Base-by-base conservation (phyloP, 768 basidiomycete species). In the Nidularia pulvinata region DNA sequence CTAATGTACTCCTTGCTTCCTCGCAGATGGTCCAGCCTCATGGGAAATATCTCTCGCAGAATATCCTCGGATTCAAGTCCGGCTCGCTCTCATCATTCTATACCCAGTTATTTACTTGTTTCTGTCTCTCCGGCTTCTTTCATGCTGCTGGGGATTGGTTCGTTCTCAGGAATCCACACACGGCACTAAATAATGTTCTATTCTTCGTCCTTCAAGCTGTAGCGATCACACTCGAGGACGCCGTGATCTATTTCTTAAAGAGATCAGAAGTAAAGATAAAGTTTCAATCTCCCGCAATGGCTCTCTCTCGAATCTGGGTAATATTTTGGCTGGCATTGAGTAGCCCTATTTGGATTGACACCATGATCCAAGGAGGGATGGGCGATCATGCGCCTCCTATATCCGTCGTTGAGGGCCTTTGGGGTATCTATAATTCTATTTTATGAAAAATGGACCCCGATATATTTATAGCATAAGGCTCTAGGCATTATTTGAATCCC, bases 201-300 rank as follows among this genome's bases (percentile, higher is more conserved):
- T 70, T 68, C 59, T 72, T 69, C 48, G 13, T 65, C 9, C n/a
- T 56, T 7, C 70, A 72, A 53, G 65, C 60, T 10, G 13, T 63
- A 6, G 70, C 61, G 7, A 68, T 72, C 48, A 65, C 66, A 4
- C 33, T 60, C 33, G 70, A 71, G 55, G 69, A 69, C 49, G 45
- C 42, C 2, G 54, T 68, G 11, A 59, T 70, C 39, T 50, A 36
- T 10, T 22, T 59, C 22, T 61, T 51, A 9, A 50, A 44, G 4
- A 16, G 46, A 42, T 30, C 52, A n/a, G 37, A 33, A 1, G 30
- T 37, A 14, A 16, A 19, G 19, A 19, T 19, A 1, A 19, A 19
- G 19, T 19, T 19, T 19, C 19, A 19, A 19, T 9, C 11, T 22
- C 11, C 3, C 9, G 11, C 45, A 13, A 9, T 13, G 10, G 10